phyloP scores from a whole-genome alignment of 257 asterid species.

The Knoxia roxburghii region DNA sequence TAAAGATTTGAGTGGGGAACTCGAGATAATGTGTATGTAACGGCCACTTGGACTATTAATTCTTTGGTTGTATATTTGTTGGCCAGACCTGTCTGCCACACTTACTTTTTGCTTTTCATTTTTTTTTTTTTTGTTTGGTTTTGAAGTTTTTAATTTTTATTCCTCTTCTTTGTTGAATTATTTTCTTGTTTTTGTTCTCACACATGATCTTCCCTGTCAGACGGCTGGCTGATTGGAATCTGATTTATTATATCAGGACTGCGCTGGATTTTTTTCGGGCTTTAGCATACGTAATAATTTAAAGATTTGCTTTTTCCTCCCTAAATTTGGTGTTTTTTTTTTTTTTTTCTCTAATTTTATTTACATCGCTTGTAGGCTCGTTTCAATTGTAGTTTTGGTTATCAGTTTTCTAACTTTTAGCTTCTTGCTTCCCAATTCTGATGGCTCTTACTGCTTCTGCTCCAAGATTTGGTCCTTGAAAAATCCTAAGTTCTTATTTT shows the following conservation, averaged over 20 bases:
- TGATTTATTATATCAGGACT: conserved; percentile 2
- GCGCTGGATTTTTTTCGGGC: background rate
- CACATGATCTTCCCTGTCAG: background rate
- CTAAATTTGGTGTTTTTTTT: background rate
- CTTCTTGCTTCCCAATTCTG: conserved; percentile 5
- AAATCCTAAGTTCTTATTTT: background rate
- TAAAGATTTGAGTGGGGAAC: conserved; percentile 9
- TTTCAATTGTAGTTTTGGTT: background rate
- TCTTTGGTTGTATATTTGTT: background rate
- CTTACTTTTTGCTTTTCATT: background rate
- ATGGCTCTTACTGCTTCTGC: conserved; percentile 1
- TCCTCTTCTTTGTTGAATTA: background rate
- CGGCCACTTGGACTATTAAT: background rate
- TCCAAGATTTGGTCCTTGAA: background rate
- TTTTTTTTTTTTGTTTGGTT: background rate
- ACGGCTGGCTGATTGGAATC: background rate
- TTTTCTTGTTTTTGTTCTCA: background rate
- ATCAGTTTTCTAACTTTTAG: background rate
- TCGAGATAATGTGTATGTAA: conserved; percentile 1
- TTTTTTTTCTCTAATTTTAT: background rate
- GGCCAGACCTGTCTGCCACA: background rate
- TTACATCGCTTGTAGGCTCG: background rate
- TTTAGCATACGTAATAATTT: background rate
- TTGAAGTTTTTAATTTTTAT: no score
- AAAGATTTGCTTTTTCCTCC: background rate